Evolutionary conservation across 805 yeast species (phyloP), one percentile per base, ranked within the genome.

Genomic region (Candida adriatica): DNA sequence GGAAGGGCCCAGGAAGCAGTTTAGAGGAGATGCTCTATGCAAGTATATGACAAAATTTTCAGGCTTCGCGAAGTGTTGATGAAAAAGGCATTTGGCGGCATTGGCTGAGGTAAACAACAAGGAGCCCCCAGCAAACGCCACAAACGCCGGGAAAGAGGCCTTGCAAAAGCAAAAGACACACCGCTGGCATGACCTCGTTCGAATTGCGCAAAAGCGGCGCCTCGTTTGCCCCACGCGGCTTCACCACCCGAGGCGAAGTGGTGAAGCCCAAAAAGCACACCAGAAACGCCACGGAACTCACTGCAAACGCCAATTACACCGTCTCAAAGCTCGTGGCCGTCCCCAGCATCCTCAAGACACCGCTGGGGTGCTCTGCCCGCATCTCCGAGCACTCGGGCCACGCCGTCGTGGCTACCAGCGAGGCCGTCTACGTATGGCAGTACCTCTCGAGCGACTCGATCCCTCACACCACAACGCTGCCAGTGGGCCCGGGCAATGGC

Each of bases 361-460:
- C 34, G 2, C 23, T 26, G 6, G 26, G 29, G 10, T 20, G 36
- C 2, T 18, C 49, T 33, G 55, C 58, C 35, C 29, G 53, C 35
- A 41, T 52, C 39, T 61, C 58, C 50, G 48, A 53, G 7, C 30
- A 25, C 1, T 45, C 58, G 5, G 34, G 43, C 8, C 54, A 51
- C 36, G 56, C 57, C 1, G 41, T 58, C 9, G 40, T 57, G 18
- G 38, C 42, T 13, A 32, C 49, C 11, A 64, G 61, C n/a, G 56
- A 64, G 16, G 61, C 72, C 21, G 65, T 80, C 14, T 66, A 71
- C 45, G 77, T 79, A 6, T 87, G 94, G 88, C 64, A 70, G 33
- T 80, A 78, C 49, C 61, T 64, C 33, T 70, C 86, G 1, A 68
- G 70, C 9, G 85, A 82, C 42, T 60, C 64, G 18, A 55, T 66